Percentiles rank a stretch among this genome's conserved stretches.
These are phyloP conservation scores for Aphanomyces stellatus DNA, from an alignment of 352 stramenopile species.

Conservation along the genomic window DNA sequence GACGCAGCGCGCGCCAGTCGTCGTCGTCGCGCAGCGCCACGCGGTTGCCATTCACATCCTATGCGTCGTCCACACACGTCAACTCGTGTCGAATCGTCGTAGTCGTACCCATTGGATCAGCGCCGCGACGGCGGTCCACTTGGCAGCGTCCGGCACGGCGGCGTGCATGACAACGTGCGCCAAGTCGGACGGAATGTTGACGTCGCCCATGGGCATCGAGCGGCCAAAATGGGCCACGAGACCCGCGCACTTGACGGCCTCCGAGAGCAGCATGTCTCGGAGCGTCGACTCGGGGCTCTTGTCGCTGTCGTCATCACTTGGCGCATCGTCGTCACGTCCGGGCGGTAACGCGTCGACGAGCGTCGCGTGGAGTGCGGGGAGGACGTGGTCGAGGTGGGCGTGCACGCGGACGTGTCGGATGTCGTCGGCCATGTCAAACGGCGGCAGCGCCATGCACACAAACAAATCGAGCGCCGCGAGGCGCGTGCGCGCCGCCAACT, in stretches of 20 bases:
- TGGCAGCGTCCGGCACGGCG: not conserved
- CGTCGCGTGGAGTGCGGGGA: not conserved
- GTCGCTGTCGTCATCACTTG: not conserved
- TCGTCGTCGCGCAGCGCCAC: too few relatives aligned
- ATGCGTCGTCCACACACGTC: not conserved
- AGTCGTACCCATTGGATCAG: slow-evolving; percentile 15
- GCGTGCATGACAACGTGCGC: not conserved
- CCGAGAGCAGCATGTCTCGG: not conserved
- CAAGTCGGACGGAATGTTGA: not conserved
- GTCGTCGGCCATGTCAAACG: not conserved
- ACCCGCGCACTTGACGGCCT: slow-evolving; percentile 12
- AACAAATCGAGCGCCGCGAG: slow-evolving; percentile 10
- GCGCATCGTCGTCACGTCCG: too few relatives aligned
- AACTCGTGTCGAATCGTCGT: too few relatives aligned
- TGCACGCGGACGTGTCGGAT: not conserved
- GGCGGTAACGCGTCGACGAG: not conserved
- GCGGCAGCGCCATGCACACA: slow-evolving; percentile 8
- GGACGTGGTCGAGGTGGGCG: not conserved
- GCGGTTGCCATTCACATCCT: slow-evolving; percentile 10
- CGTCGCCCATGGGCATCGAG: not conserved
- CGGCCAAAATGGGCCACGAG: slow-evolving; percentile 18
- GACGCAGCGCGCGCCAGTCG: too few relatives aligned
- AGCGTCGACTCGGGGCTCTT: not conserved
- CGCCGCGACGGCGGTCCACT: not conserved
- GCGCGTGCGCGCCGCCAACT: not conserved